Conservation (phyloP, 495 filamentous ascomycete genomes). For the Tuber calosporum region DNA sequence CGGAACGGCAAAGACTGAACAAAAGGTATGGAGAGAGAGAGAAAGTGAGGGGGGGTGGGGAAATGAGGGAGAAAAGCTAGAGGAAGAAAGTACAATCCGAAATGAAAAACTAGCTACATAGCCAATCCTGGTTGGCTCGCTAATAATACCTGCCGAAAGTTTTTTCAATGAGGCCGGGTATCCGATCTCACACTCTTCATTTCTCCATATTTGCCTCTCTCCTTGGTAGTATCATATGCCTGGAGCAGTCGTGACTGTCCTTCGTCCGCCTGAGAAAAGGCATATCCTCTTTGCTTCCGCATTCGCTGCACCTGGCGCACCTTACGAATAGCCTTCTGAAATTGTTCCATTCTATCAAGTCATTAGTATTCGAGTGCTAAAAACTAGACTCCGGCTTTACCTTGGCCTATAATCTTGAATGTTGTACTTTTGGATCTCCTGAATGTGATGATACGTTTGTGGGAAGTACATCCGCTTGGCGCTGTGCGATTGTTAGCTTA, state of each 20-base stretch:
- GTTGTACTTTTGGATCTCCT: constrained; percentile 99
- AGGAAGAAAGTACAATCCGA: constrained; percentile 23
- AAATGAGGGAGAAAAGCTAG: constrained; percentile 9
- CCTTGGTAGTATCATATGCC: constrained; percentile 92
- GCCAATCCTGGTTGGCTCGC: constrained; percentile 22
- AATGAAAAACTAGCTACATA: constrained; percentile 29
- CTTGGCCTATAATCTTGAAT: constrained; percentile 96
- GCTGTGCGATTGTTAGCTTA: constrained; percentile 55
- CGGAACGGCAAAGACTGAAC: neutral
- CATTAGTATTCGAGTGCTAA: neutral
- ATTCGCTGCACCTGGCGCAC: constrained; percentile 97
- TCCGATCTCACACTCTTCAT: constrained; percentile 61
- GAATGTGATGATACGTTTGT: constrained; percentile 94
- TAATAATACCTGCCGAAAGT: constrained; percentile 20
- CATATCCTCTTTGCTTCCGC: constrained; percentile 98
- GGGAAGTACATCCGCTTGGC: constrained; percentile 94
- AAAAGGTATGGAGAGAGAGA: constrained; percentile 12
- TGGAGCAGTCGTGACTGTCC: constrained; percentile 86
- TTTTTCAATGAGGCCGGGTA: constrained; percentile 16
- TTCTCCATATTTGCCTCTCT: constrained; percentile 88
- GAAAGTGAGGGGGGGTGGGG: constrained; percentile 17
- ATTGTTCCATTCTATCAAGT: constrained; percentile 83
- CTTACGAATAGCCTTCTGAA: constrained; percentile 98
- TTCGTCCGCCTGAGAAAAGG: constrained; percentile 96
- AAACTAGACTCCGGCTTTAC: constrained; percentile 45